Evolutionary conservation across 2,329 filamentous ascomycete species (phyloP), one percentile per base, ranked within the genome.

Genomic region (Chaetothyriales sp.): DNA sequence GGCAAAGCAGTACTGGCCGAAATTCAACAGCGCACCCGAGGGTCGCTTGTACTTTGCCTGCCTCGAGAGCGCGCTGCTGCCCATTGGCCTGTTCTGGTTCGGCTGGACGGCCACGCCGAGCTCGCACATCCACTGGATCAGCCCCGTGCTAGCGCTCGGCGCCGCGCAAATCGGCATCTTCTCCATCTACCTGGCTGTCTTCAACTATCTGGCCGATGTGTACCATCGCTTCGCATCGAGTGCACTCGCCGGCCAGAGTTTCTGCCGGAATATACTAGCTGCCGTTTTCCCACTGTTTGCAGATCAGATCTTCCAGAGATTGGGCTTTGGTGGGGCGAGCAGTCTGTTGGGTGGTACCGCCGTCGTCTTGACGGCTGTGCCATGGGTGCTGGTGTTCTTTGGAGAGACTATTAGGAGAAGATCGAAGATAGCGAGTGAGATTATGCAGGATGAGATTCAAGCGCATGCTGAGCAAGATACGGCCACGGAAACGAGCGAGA

Each of bases 131-230:
- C 85, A 80, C 57, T 90, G 85, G 85, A 82, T 87, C 51, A 78
- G 80, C 0, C 86, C 87, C 0, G 69, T 80, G 0, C 67, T 90
- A 2, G 83, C 81, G 0, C 74, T 95, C 33, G 79, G 75, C 0
- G 77, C 88, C 54, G 82, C 87, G 0, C 90, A 85, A 0, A 85
- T 90, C 73, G 84, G 89, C 25, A 94, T 95, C 58, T 90, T 87
- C 66, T 83, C 80, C 43, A 81, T 95, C 37, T 94, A 94, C 63
- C 76, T 95, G 1, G 83, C 89, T 2, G 86, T 88, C 0, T 95
- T 95, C 71, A 95, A 95, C 65, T 95, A 94, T 61, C 75, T 95
- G 1, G 88, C 89, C 18, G 89, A 95, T 64, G 83, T 83, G 1
- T 95, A 95, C 66, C 84, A 89, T 63, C 74, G 78, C 2, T 95